Evolutionary conservation across 768 basidiomycete species (phyloP).

Genomic region (Hypholoma sublateritium): DNA sequence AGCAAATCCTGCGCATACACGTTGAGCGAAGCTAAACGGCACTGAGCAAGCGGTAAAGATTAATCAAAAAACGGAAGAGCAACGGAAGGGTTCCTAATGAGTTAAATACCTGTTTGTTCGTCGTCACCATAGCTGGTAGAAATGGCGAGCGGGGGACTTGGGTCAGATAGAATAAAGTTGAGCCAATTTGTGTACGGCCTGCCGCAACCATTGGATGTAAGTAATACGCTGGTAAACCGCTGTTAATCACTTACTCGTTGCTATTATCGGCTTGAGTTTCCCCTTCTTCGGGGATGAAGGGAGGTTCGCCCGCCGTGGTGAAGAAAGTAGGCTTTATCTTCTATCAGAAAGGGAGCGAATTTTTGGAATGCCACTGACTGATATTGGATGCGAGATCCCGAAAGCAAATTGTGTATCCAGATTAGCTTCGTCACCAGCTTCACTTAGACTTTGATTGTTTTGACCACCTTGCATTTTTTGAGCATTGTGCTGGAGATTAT

Average conservation of each 20-base stretch:
- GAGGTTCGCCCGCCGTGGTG: constrained; percentile 61
- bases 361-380: constrained; percentile 11
- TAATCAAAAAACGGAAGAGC: background rate
- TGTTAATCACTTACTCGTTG: constrained; percentile 30
- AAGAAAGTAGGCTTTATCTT: constrained; percentile 50
- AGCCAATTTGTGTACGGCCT: constrained; percentile 52
- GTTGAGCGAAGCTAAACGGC: constrained; percentile 43
- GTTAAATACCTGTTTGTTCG: constrained; percentile 63
- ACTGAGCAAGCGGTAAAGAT: background rate
- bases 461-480: constrained; percentile 43
- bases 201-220: background rate
- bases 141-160: constrained; percentile 54
- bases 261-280: constrained; percentile 33
- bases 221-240: too few relatives aligned
- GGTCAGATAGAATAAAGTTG: constrained; percentile 48
- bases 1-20: constrained; percentile 62
- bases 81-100: background rate
- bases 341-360: background rate
- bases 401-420: constrained; percentile 65
- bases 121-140: constrained; percentile 74
- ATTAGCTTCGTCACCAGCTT: constrained; percentile 63
- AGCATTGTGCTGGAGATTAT: background rate
- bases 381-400: constrained; percentile 61
- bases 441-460: constrained; percentile 51
- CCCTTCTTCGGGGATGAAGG: constrained; percentile 48